phyloP scores from a whole-genome alignment of 768 basidiomycete genomes.

The Gloeopeniophorella convolvens region DNA sequence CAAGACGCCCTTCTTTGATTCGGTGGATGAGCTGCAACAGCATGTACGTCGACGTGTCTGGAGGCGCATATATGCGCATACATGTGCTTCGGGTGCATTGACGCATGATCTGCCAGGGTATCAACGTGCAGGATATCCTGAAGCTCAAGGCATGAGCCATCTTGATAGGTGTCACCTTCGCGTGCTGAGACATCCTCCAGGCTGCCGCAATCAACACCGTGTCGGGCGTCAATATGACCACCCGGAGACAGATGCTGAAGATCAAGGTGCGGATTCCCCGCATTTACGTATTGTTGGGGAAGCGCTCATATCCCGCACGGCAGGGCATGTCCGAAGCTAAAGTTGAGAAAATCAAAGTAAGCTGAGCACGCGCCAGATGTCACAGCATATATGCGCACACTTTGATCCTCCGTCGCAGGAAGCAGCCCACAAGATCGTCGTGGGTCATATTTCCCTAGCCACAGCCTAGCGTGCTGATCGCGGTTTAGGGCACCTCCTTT shows the following conservation, averaged over 20 bases:
- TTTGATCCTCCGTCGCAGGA: conserved; percentile 43
- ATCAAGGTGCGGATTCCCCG: conserved; percentile 60
- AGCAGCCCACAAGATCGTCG: conserved; percentile 82
- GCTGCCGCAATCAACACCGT: conserved; percentile 77
- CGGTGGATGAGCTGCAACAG: conserved; percentile 28
- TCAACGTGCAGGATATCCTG: conserved; percentile 90
- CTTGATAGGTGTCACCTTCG: conserved; percentile 10
- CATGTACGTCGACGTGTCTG: conserved; percentile 22
- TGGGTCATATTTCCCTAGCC: conserved; percentile 26
- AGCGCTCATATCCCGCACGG: conserved; percentile 3
- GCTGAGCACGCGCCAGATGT: too few species aligned
- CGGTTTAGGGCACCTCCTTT: conserved; percentile 77
- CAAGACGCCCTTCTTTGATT: conserved; percentile 25
- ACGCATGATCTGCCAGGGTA: conserved; percentile 49
- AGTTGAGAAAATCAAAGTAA: conserved; percentile 92
- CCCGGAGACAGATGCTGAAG: conserved; percentile 81
- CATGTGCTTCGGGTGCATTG: neutral
- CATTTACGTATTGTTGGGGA: too few species aligned
- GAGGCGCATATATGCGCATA: conserved; percentile 10
- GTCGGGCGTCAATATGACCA: conserved; percentile 87
- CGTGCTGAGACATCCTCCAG: conserved; percentile 33
- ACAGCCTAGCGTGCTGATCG: neutral
- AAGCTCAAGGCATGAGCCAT: conserved; percentile 68
- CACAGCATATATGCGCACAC: neutral
- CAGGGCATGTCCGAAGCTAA: conserved; percentile 96